Base-by-base conservation (phyloP, 257 asterid species). In the Solanum lycopersicoides region DNA sequence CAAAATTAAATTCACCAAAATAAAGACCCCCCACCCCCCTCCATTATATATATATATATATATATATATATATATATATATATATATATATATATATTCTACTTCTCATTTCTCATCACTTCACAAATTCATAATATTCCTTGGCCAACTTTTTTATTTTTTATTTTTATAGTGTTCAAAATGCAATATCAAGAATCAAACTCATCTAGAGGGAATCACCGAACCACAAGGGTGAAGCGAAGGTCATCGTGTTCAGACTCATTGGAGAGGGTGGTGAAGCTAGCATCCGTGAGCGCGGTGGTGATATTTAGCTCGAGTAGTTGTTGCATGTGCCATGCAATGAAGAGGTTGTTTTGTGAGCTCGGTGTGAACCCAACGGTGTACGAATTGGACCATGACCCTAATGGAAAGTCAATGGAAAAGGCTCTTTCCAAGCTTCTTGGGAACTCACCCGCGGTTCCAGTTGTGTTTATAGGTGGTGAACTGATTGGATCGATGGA, bases 281-380 rank as follows among this genome's bases (percentile, higher is more conserved):
- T 92, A 71, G 94, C 94, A 2, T 87, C 93, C 1, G 88, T 89
- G 12, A 89, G 91, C 41, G 92, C 94, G 28, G 93, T 92, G 86
- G 93, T 92, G 83, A 89, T 92, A 83, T 90, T 92, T 45, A 92
- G 94, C 87, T 18, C 71, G 2, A 92, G 93, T 71, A 82, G 87
- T 2, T 92, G 94, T 73, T 92, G 94, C 77, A 92, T 92, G 94
- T 89, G 94, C 88, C 94, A 92, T 86, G 94, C 94, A 2, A 89
- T 92, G n/a, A 92, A 92, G 89, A 83, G 88, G 90, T 87, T 92
- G 2, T 92, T 92, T 18, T 87, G 91, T 50, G 91, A 91, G 16
- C 87, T 92, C 87, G 94, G 94, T 2, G 94, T 92, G 39, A 88
- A 87, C 84, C 91, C 92, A 0, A 86, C 87, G 0, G 93, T 89